Conservation (phyloP, 768 basidiomycete species). For the Leucogyrophana mollusca region DNA sequence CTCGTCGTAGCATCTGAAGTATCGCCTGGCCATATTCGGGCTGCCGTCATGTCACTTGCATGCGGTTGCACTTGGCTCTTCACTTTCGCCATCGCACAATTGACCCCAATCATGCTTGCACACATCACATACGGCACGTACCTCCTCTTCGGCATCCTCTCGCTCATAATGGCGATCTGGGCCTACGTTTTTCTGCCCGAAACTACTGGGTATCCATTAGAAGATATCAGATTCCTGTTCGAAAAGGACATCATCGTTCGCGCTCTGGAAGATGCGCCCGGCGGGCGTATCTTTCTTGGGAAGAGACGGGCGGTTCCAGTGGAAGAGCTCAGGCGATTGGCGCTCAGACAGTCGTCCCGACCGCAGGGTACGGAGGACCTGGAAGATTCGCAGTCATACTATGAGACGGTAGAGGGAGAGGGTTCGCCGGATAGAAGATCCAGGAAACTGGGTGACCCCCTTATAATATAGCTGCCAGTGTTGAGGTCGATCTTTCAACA, state of each 20-base stretch:
- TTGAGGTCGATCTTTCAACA: no score
- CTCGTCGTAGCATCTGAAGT: conserved; percentile 35
- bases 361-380: background rate
- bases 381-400: background rate
- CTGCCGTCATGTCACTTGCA: conserved; percentile 30
- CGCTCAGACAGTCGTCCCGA: background rate
- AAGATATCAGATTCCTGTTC: conserved; percentile 37
- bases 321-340: conserved; percentile 19
- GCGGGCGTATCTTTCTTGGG: conserved; percentile 25
- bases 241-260: conserved; percentile 29
- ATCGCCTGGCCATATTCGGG: conserved; percentile 35
- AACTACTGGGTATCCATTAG: conserved; percentile 37
- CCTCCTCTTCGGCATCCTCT: conserved; percentile 29
- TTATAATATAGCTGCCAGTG: no score
- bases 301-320: conserved; percentile 21
- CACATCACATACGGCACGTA: conserved; percentile 29
- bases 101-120: conserved; percentile 36
- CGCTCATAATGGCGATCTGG: conserved; percentile 30
- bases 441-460: background rate
- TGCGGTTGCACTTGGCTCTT: conserved; percentile 33
- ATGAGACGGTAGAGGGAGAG: no score
- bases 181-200: conserved; percentile 38
- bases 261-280: conserved; percentile 31
- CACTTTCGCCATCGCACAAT: conserved; percentile 36
- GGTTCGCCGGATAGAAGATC: no score